phyloP scores from a whole-genome alignment of 192 early-diverging fungal genomes.

The Phlyctochytrium planicorne region DNA sequence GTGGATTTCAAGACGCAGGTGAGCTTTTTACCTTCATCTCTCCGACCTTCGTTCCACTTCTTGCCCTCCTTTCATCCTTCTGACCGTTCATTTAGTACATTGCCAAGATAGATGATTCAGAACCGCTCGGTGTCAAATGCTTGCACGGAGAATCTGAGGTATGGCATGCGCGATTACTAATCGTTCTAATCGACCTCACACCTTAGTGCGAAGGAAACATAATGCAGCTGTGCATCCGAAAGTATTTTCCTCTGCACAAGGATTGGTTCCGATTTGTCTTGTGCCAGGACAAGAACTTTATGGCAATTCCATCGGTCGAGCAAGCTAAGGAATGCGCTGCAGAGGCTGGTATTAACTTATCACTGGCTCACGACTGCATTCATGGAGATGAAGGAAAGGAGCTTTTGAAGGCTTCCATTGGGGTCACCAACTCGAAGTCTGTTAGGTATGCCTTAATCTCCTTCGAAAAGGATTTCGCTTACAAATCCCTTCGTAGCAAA shows the following conservation, averaged over 20 bases:
- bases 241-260: not conserved
- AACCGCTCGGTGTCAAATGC: not conserved
- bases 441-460: not conserved
- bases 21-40: not conserved
- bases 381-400: not conserved
- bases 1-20: constrained; percentile 1
- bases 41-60: too few species aligned
- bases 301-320: not conserved
- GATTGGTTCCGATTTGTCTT: not conserved
- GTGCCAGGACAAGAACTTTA: not conserved
- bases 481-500: not conserved
- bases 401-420: too few species aligned
- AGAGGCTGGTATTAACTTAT: too few species aligned
- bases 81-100: not conserved
- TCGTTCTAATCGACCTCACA: not conserved
- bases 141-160: not conserved
- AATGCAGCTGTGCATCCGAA: not conserved
- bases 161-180: not conserved
- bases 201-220: not conserved
- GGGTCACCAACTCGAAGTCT: too few species aligned
- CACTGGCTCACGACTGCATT: too few species aligned
- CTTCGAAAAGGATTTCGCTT: not conserved
- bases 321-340: not conserved
- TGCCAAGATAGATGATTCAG: not conserved
- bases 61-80: too few species aligned